Percentiles rank a stretch among this genome's conserved stretches.
Conservation (phyloP, 345 rosid genomes). For the Citrus mangshanensis region DNA sequence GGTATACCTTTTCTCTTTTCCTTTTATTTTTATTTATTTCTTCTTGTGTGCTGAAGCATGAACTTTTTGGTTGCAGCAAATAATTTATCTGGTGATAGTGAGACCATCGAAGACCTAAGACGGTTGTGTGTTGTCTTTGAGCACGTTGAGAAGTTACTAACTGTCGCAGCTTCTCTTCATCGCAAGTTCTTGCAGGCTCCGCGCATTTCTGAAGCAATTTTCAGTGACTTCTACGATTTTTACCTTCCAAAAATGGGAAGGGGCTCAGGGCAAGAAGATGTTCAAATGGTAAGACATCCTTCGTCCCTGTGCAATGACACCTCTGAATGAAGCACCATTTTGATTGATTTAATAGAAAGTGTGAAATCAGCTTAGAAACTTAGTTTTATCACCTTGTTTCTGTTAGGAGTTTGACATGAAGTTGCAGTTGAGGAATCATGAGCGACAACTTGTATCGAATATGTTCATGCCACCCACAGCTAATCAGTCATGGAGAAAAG, state of each 20-base stretch:
- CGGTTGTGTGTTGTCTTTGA: conserved; percentile 63
- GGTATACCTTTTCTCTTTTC: conserved; percentile 29
- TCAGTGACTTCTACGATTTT: conserved; percentile 55
- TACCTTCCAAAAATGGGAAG: conserved; percentile 64
- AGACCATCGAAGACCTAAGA: conserved; percentile 61
- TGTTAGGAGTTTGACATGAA: conserved; percentile 61
- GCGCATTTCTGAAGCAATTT: conserved; percentile 68
- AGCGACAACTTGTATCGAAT: conserved; percentile 60
- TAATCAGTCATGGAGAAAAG: conserved; percentile 96
- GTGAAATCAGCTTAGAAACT: not conserved
- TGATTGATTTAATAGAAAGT: not conserved
- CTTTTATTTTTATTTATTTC: not conserved
- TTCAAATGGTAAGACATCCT: conserved; percentile 34
- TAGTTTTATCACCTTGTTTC: conserved; percentile 13
- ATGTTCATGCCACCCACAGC: conserved; percentile 74
- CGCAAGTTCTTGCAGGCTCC: conserved; percentile 72
- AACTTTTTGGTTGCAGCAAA: conserved; percentile 47
- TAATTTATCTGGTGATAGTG: conserved; percentile 40
- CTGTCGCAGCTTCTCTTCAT: conserved; percentile 85
- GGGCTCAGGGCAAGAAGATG: conserved; percentile 34
- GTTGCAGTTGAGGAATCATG: conserved; percentile 48
- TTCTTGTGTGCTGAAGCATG: not conserved
- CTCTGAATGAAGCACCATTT: not conserved
- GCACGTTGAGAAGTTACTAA: conserved; percentile 69
- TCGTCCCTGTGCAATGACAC: not conserved